A percentile compares a stretch with the other conserved stretches of the same genome.
Conservation (phyloP, 164 flowering plant species). For the Vitis rotundifolia region DNA sequence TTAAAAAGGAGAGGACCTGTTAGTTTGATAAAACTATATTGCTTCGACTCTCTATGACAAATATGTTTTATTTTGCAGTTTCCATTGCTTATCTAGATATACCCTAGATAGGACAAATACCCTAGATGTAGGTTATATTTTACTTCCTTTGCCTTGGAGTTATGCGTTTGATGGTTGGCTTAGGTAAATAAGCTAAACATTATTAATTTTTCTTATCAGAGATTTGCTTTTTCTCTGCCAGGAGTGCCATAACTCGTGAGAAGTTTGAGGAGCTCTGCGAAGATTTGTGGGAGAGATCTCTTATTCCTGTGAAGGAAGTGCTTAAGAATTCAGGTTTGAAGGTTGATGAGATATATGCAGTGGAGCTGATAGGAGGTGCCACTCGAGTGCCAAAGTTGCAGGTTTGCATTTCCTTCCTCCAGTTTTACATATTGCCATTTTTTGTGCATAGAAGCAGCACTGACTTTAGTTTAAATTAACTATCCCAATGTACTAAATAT, state of each 20-base stretch:
- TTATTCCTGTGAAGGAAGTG: conserved; percentile 79
- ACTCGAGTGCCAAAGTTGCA: conserved; percentile 98
- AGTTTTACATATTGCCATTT: not conserved
- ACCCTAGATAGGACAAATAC: too few species aligned
- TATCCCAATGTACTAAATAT: too few species aligned
- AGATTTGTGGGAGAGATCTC: conserved; percentile 90
- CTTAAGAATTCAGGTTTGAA: conserved; percentile 69
- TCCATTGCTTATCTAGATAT: too few species aligned
- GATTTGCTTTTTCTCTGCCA: conserved; percentile 20
- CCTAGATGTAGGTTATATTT: not conserved
- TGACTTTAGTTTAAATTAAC: not conserved
- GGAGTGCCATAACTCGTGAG: conserved; percentile 93
- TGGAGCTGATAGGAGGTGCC: conserved; percentile 96
- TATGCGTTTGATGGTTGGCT: conserved; percentile 2
- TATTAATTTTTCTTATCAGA: not conserved
- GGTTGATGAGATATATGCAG: conserved; percentile 75
- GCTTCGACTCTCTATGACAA: too few species aligned
- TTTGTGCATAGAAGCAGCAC: not conserved
- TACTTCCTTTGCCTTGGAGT: not conserved
- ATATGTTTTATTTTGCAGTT: too few species aligned
- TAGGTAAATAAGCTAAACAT: not conserved
- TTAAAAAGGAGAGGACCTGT: too few species aligned
- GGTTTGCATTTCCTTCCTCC: conserved; percentile 38
- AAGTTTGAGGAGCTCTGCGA: conserved; percentile 95
- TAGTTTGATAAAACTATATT: too few species aligned